A percentile compares a stretch with the other conserved stretches of the same genome.
Evolutionary conservation across 176 grass and related monocot species (phyloP).

Genomic region (Areca catechu): DNA sequence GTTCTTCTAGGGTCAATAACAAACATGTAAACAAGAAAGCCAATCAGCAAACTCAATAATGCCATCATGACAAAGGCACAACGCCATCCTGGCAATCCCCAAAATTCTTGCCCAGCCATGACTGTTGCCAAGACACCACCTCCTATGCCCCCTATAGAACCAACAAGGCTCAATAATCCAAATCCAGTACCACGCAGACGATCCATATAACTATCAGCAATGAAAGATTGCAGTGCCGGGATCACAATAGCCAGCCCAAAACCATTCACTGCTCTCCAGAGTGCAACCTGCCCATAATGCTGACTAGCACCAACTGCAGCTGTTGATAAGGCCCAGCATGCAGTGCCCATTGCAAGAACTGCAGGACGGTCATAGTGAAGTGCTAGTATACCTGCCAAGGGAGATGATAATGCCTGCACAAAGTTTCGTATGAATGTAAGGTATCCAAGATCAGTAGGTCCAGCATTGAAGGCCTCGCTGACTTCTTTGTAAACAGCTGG

Average conservation of each 20-base stretch:
- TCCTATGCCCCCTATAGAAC: constrained; percentile 73
- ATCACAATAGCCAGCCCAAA: constrained; percentile 94
- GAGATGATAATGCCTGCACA: constrained; percentile 76
- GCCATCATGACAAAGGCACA: constrained; percentile 82
- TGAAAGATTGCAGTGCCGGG: constrained; percentile 84
- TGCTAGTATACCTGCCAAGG: constrained; percentile 65
- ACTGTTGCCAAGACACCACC: constrained; percentile 76
- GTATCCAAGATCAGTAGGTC: constrained; percentile 84
- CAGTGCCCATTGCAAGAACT: constrained; percentile 71
- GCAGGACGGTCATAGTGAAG: constrained; percentile 74
- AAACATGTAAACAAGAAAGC: constrained; percentile 67
- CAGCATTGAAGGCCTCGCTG: constrained; percentile 76
- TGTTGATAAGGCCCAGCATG: constrained; percentile 80
- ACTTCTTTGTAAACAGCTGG: constrained; percentile 97
- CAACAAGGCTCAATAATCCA: constrained; percentile 71
- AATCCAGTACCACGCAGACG: constrained; percentile 69
- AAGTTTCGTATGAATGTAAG: constrained; percentile 88
- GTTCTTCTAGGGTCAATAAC: constrained; percentile 73
- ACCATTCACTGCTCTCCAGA: constrained; percentile 86
- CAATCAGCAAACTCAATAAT: constrained; percentile 64
- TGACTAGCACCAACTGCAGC: constrained; percentile 68
- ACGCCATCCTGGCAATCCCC: constrained; percentile 82
- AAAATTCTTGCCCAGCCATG: constrained; percentile 69
- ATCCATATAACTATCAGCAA: constrained; percentile 88
- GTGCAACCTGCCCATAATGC: constrained; percentile 58